phyloP scores from a whole-genome alignment of 768 basidiomycete genomes.

The Pleurotus ostreatus region DNA sequence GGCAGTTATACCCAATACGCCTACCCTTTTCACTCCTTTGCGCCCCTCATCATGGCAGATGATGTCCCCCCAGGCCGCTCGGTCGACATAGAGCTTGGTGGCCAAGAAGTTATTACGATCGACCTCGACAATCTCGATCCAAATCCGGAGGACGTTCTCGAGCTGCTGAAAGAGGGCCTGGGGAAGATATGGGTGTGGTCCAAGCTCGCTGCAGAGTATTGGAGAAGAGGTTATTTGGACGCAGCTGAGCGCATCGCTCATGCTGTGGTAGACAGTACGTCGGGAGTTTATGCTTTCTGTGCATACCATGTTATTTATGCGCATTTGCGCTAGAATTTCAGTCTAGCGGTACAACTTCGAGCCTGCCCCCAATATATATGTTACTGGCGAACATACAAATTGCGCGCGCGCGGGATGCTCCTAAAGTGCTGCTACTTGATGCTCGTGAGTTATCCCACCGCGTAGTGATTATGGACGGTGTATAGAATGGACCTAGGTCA shows the following conservation, averaged over 20 bases:
- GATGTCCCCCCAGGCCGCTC: conserved; percentile 40
- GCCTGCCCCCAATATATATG: conserved; percentile 71
- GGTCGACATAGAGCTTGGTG: conserved; percentile 75
- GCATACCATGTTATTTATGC: conserved; percentile 11
- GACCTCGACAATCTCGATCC: conserved; percentile 86
- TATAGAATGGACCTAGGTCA: conserved; percentile 41
- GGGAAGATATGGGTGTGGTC: conserved; percentile 78
- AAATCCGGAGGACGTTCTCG: conserved; percentile 69
- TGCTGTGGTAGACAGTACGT: conserved; percentile 63
- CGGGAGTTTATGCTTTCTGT: not conserved
- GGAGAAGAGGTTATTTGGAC: conserved; percentile 70
- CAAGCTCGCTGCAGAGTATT: conserved; percentile 83
- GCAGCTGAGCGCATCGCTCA: conserved; percentile 75
- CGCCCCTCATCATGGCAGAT: conserved; percentile 19
- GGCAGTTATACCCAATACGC: too few relatives aligned
- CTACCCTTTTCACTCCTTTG: too few relatives aligned
- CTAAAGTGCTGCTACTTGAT: conserved; percentile 68
- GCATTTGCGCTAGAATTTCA: conserved; percentile 40
- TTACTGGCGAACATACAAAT: conserved; percentile 85
- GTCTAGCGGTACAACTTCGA: conserved; percentile 41
- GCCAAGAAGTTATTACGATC: conserved; percentile 84
- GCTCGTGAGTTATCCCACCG: conserved; percentile 54
- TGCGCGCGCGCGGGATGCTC: conserved; percentile 75
- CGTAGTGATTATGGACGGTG: not conserved
- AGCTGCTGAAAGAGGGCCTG: conserved; percentile 67